These are phyloP conservation scores for Fusarium mundagurra DNA, from an alignment of 2,329 filamentous ascomycete species.

Conservation along the genomic window DNA sequence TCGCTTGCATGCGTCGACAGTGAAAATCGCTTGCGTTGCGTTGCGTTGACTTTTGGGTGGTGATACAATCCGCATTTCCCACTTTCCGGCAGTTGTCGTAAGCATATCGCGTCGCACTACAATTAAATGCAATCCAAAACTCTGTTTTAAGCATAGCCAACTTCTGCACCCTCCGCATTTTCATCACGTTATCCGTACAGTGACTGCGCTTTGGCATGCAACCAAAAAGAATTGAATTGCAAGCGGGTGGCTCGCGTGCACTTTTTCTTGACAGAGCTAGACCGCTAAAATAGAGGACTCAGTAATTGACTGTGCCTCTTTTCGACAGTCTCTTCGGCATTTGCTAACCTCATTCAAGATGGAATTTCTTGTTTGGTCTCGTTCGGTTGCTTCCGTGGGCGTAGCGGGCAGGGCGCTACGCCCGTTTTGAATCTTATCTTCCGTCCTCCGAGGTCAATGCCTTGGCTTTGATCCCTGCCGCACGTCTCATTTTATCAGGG, in stretches of 20 bases:
- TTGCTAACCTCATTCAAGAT: background rate
- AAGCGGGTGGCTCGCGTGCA: background rate
- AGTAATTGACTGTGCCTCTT: background rate
- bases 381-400: background rate
- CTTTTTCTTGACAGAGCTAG: background rate
- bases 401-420: background rate
- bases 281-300: background rate
- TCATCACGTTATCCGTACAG: background rate
- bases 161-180: no score
- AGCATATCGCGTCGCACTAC: background rate
- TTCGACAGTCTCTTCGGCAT: background rate
- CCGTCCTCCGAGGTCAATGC: background rate
- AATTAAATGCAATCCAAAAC: background rate
- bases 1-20: background rate
- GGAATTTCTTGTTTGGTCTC: background rate
- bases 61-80: background rate
- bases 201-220: background rate
- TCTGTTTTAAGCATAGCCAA: background rate
- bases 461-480: background rate
- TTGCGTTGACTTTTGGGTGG: background rate
- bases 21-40: background rate
- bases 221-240: background rate
- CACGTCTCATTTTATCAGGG: background rate
- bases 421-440: background rate
- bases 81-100: conserved; percentile 14